Evolutionary conservation across 768 basidiomycete species (phyloP).

Genomic region (Russula emetica): DNA sequence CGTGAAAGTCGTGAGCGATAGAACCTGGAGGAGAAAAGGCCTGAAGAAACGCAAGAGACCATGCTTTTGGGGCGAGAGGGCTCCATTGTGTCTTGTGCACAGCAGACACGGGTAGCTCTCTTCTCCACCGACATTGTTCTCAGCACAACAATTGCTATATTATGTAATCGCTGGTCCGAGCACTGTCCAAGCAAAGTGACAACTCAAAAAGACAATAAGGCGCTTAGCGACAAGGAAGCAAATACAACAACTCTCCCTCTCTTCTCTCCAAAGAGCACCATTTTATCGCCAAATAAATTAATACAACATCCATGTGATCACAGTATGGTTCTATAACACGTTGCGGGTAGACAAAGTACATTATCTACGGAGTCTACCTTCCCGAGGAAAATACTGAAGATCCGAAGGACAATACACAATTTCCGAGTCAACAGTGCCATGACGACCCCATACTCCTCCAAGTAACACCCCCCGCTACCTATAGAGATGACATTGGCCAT

Average conservation of each 20-base stretch:
- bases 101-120: background rate
- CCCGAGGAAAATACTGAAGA: background rate
- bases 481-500: too few relatives aligned
- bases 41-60: background rate
- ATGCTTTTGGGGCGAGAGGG: slow-evolving; percentile 22
- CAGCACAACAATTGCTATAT: background rate
- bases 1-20: slow-evolving; percentile 18
- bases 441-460: background rate
- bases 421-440: background rate
- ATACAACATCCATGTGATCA: background rate
- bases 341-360: background rate
- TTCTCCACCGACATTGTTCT: slow-evolving; percentile 12
- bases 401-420: slow-evolving; percentile 2
- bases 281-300: background rate
- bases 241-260: background rate
- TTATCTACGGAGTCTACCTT: too few relatives aligned
- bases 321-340: background rate
- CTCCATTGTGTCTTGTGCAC: slow-evolving; percentile 22
- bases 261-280: background rate
- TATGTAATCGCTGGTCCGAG: background rate
- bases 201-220: background rate
- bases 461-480: background rate
- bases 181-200: background rate
- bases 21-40: slow-evolving; percentile 14
- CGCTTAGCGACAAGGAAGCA: too few relatives aligned